Conservation (phyloP, 768 basidiomycete species). For the Hysterangium stoloniferum region DNA sequence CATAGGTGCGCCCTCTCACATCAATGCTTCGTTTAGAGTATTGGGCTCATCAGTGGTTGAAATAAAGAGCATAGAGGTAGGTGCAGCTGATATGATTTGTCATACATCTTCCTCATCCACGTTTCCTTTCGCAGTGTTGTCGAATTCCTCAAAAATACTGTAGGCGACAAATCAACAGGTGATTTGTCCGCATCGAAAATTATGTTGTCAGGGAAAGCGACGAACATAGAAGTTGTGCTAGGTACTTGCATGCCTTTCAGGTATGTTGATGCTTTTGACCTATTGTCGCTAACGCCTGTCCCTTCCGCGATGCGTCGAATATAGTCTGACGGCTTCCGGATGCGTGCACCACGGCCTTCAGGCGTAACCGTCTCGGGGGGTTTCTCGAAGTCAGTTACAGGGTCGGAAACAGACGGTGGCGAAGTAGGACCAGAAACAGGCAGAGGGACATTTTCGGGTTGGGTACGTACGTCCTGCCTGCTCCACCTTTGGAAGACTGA, state of each 20-base stretch:
- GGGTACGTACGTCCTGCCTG: too few species aligned
- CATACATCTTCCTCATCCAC: not conserved
- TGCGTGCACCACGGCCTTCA: conserved; percentile 8
- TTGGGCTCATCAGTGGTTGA: not conserved
- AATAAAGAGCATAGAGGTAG: too few species aligned
- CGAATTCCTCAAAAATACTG: too few species aligned
- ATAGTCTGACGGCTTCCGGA: conserved; percentile 12
- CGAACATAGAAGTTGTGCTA: not conserved
- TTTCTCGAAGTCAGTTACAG: not conserved
- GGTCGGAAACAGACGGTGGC: too few species aligned
- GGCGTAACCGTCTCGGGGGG: not conserved
- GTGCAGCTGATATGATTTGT: not conserved
- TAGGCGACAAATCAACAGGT: too few species aligned
- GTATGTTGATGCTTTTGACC: conserved; percentile 3
- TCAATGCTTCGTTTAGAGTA: conserved; percentile 7
- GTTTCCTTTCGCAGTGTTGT: too few species aligned
- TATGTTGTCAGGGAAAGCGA: not conserved
- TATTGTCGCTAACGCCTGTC: conserved; percentile 7
- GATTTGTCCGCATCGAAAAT: not conserved
- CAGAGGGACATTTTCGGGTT: too few species aligned
- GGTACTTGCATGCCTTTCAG: conserved; percentile 14
- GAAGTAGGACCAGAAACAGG: too few species aligned
- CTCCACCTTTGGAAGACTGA: too few species aligned
- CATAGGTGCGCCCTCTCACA: not conserved
- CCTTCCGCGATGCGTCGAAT: conserved; percentile 12